These are phyloP conservation scores for Calonectria honghensis DNA, from an alignment of 2,329 filamentous ascomycete genomes.

Conservation along the genomic window DNA sequence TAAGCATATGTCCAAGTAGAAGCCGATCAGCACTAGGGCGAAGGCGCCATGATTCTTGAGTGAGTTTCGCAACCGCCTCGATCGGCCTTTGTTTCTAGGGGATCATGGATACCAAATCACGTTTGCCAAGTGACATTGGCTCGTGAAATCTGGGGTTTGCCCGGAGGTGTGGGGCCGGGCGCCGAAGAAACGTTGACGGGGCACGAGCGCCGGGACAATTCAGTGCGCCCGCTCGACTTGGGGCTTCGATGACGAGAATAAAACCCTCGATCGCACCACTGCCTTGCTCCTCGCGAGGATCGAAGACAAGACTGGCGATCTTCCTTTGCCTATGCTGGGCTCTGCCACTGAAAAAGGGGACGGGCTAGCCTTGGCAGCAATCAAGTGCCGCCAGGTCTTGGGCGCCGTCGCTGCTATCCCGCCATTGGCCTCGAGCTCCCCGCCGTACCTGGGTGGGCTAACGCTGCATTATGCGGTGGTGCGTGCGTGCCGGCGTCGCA, in stretches of 20 bases:
- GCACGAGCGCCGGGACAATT: not conserved
- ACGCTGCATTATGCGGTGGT: not conserved
- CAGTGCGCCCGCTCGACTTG: not conserved
- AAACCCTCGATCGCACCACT: not conserved
- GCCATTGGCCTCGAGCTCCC: not conserved
- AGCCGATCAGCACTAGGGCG: not conserved
- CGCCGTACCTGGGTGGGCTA: not conserved
- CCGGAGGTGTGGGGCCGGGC: conserved; percentile 13
- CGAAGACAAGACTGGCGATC: not conserved
- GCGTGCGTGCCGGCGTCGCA: not conserved
- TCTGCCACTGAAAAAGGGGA: not conserved
- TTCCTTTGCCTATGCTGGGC: not conserved
- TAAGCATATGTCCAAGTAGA: not conserved
- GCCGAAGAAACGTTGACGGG: not conserved
- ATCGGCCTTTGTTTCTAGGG: not conserved
- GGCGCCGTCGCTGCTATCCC: not conserved
- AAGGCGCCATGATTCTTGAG: not conserved
- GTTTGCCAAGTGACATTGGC: not conserved
- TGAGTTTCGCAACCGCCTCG: not conserved
- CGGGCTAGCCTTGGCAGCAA: not conserved
- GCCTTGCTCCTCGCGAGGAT: not conserved
- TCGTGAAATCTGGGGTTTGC: not conserved
- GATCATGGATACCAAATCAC: not conserved
- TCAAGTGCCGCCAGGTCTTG: not conserved
- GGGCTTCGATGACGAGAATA: not conserved